phyloP scores from a whole-genome alignment of 164 flowering plant genomes.

The Liriodendron chinense region DNA sequence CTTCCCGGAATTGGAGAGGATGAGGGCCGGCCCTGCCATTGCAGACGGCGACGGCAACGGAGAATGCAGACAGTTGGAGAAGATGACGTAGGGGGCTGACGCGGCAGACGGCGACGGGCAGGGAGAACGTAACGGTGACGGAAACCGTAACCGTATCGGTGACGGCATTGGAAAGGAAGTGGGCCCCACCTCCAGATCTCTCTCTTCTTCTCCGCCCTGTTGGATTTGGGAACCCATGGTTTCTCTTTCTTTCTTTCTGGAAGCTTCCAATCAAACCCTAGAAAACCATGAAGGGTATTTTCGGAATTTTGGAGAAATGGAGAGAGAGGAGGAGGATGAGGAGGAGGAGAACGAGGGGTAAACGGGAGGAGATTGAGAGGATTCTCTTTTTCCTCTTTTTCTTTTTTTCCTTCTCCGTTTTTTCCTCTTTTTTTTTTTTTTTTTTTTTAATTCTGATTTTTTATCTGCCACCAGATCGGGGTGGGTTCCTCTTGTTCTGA shows the following conservation, averaged over 20 bases:
- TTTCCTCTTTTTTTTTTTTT: no score
- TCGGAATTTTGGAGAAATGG: no score
- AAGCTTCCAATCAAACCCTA: no score
- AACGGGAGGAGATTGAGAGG: no score
- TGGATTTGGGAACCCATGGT: not conserved
- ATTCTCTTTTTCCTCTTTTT: no score
- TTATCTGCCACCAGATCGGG: no score
- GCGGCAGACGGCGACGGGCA: not conserved
- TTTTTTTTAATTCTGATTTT: no score
- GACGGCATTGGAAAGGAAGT: not conserved
- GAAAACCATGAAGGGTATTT: no score
- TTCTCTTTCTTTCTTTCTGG: not conserved
- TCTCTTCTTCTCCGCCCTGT: not conserved
- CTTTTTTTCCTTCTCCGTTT: no score
- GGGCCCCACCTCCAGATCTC: not conserved
- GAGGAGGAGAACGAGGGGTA: no score
- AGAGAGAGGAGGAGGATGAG: no score
- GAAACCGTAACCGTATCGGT: not conserved
- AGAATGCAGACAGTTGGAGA: conserved; percentile 10
- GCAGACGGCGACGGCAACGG: not conserved
- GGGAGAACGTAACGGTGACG: conserved; percentile 2
- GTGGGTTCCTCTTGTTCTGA: no score
- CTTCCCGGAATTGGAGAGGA: conserved; percentile 66
- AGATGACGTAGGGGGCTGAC: conserved; percentile 49
- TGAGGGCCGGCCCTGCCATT: conserved; percentile 14